Percentiles rank a stretch among this genome's conserved stretches.
Evolutionary conservation across 176 grass and related monocot genomes (phyloP).

Genomic region (Hordeum vulgare): MorexV3_pseudomolecules_assembly NC_058518.1:315977941-315978440

Average conservation of each 20-base stretch:
- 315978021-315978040: slow-evolving; percentile 57
- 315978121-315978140: slow-evolving; percentile 70
- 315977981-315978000: slow-evolving; percentile 44
- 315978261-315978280: slow-evolving; percentile 54
- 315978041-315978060: slow-evolving; percentile 60
- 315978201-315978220: slow-evolving; percentile 59
- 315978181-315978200: slow-evolving; percentile 85
- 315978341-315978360: slow-evolving; percentile 41
- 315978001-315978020: slow-evolving; percentile 34
- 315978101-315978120: slow-evolving; percentile 49
- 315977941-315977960: slow-evolving; percentile 68
- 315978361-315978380: slow-evolving; percentile 8
- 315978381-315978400: not conserved
- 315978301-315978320: slow-evolving; percentile 63
- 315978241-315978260: slow-evolving; percentile 67
- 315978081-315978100: slow-evolving; percentile 62
- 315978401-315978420: slow-evolving; percentile 51
- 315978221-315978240: slow-evolving; percentile 61
- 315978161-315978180: slow-evolving; percentile 60
- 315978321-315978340: slow-evolving; percentile 59
- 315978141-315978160: slow-evolving; percentile 58
- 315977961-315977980: slow-evolving; percentile 73
- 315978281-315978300: slow-evolving; percentile 59
- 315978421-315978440: not conserved
- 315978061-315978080: slow-evolving; percentile 60